A percentile compares a stretch with the other conserved stretches of the same genome.
phyloP scores from a whole-genome alignment of 306 rosid species.

The Neltuma alba region DNA sequence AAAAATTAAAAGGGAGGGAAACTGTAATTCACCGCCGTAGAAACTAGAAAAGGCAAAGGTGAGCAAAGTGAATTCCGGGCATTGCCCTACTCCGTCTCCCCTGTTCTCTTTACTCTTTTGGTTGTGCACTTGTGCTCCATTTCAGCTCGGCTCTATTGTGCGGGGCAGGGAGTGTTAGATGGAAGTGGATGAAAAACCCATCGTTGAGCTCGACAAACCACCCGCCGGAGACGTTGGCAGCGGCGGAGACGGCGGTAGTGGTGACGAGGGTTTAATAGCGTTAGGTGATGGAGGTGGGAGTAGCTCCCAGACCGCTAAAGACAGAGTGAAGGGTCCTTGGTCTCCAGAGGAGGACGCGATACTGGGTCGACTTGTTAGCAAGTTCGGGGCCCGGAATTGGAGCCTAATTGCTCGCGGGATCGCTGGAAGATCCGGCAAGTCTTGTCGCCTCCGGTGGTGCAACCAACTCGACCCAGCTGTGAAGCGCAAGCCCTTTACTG shows the following conservation, averaged over 20 bases:
- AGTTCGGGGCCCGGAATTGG: conserved; percentile 95
- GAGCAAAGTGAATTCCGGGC: conserved; percentile 31
- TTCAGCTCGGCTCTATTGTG: background rate
- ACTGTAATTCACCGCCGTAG: background rate
- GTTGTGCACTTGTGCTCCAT: background rate
- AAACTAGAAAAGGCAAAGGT: background rate
- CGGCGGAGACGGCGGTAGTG: conserved; percentile 46
- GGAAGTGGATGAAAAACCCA: conserved; percentile 46
- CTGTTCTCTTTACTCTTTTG: background rate
- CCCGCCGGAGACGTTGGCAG: conserved; percentile 19
- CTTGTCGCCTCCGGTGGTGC: conserved; percentile 97
- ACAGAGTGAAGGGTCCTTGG: conserved; percentile 92
- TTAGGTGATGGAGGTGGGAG: conserved; percentile 44
- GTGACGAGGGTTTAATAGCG: conserved; percentile 51
- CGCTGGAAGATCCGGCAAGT: conserved; percentile 89
- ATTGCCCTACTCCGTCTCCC: conserved; percentile 38
- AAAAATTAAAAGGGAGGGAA: background rate
- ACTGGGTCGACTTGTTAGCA: conserved; percentile 77
- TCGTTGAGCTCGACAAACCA: conserved; percentile 32
- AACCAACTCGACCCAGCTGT: conserved; percentile 95
- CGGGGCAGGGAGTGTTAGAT: conserved; percentile 15
- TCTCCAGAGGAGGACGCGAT: conserved; percentile 90
- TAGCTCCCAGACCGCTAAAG: conserved; percentile 36
- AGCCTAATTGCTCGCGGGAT: conserved; percentile 92
- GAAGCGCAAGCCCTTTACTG: conserved; percentile 90